Evolutionary conservation across 306 rosid genomes (phyloP), one percentile per base, ranked within the genome.

Genomic region (Citrullus mucosospermus): DNA sequence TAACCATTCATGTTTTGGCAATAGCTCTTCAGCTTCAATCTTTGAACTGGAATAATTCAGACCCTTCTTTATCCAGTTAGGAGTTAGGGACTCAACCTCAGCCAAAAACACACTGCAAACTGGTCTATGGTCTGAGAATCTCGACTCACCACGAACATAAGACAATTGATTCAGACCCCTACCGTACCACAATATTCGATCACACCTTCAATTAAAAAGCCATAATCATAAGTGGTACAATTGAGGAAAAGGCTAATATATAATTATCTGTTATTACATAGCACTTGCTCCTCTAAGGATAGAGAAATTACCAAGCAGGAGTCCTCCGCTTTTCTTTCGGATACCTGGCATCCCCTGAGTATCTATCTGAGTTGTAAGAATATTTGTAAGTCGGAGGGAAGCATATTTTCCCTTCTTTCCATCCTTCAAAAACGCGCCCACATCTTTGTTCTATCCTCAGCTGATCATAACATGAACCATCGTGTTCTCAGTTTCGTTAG

Each of bases 61-160:
- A 85, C 96, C 88, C 84, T 86, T 92, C 80, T 82, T 94, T 0
- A 82, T 90, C 78, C 92, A 86, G 88, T 78, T 83, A 12, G 88
- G 88, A 78, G 83, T 87, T 75, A 90, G 54, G 67, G 93, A 89
- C 84, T 91, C 97, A 6, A 92, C 93, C 85, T 92, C 97, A 20
- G 93, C 98, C 80, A 84, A 66, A 80, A 96, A 96, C 28, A 90
- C 78, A 58, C 97, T 82, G 65, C 88, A 93, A 78, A 96, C 99
- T 70, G 98, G 98, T 80, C 99, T 89, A 76, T 96, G 99, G 87
- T 96, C 99, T 3, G 99, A 96, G 88, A 96, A 96, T 57, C 89
- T 90, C 11, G 99, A 92, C 79, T 96, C 99, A 18, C 99, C 98
- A 50, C 99, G 93, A 78, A 92, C 96, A 77, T 96, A 96, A 46